phyloP scores from a whole-genome alignment of 495 filamentous ascomycete species.

The Sordaria brevicollis region DNA sequence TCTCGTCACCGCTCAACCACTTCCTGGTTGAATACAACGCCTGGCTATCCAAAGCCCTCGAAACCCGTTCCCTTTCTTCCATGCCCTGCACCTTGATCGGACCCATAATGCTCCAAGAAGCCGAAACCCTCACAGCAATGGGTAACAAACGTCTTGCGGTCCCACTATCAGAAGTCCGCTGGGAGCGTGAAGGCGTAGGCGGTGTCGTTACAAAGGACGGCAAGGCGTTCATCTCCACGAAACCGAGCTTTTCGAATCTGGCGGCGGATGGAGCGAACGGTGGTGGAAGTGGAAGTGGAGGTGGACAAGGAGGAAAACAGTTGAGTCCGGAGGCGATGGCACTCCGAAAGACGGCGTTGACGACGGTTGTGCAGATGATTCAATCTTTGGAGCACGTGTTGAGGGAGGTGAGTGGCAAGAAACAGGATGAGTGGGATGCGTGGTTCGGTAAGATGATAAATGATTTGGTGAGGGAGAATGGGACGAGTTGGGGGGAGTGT shows the following conservation, averaged over 20 bases:
- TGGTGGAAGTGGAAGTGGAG: constrained; percentile 1
- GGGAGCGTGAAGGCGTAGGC: constrained; percentile 69
- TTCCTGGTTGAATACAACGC: constrained; percentile 76
- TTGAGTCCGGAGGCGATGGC: constrained; percentile 65
- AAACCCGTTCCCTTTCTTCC: constrained; percentile 55
- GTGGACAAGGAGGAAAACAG: constrained; percentile 24
- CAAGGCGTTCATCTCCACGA: constrained; percentile 38
- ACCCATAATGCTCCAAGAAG: constrained; percentile 69
- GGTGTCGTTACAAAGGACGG: constrained; percentile 43
- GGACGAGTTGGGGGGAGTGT: constrained; percentile 77
- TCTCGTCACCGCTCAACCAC: constrained; percentile 65
- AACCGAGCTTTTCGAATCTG: not conserved
- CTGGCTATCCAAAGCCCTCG: constrained; percentile 69
- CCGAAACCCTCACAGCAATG: constrained; percentile 58
- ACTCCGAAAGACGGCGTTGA: constrained; percentile 65
- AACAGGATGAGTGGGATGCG: constrained; percentile 82
- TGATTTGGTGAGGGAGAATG: constrained; percentile 68
- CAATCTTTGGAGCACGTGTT: constrained; percentile 78
- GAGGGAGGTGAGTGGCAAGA: constrained; percentile 73
- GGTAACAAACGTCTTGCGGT: constrained; percentile 71
- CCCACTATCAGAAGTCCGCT: constrained; percentile 75
- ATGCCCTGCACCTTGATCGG: constrained; percentile 74
- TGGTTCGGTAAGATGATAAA: constrained; percentile 84
- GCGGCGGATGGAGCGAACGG: constrained; percentile 9
- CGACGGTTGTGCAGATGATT: constrained; percentile 78